Percentiles rank a stretch among this genome's conserved stretches.
Evolutionary conservation across 495 filamentous ascomycete genomes (phyloP).

Genomic region (Penicillium waksmanii): DNA sequence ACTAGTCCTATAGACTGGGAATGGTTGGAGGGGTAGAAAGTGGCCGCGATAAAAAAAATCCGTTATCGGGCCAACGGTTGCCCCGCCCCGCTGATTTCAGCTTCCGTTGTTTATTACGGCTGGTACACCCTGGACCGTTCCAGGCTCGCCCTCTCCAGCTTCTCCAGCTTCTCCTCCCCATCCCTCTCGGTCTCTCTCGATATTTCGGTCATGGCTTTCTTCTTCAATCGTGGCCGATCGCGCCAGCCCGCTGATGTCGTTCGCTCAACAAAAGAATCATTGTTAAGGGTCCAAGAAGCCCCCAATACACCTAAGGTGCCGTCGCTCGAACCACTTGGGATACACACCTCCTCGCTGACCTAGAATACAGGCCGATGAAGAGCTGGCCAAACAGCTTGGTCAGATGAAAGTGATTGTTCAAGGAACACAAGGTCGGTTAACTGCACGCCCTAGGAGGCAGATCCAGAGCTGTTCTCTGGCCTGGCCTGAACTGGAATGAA

Average conservation of each 20-base stretch:
- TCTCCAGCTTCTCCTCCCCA: slow-evolving; percentile 14
- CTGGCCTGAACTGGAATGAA: slow-evolving; percentile 1
- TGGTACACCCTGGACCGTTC: slow-evolving; percentile 2
- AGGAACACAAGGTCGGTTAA: slow-evolving; percentile 72
- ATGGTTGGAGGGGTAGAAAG: slow-evolving; percentile 31
- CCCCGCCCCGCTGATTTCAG: slow-evolving; percentile 39
- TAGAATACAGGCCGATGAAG: slow-evolving; percentile 64
- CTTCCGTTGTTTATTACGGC: slow-evolving; percentile 35
- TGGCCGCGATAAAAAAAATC: slow-evolving; percentile 20
- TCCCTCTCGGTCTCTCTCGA: background rate
- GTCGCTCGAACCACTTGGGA: slow-evolving; percentile 48
- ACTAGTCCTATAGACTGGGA: background rate
- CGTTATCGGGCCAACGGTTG: slow-evolving; percentile 36
- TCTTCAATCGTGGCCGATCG: slow-evolving; percentile 73
- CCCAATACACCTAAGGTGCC: slow-evolving; percentile 46
- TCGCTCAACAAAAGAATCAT: slow-evolving; percentile 59
- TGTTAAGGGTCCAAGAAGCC: slow-evolving; percentile 51
- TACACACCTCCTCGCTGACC: background rate
- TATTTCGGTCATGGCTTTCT: slow-evolving; percentile 74
- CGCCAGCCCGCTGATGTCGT: slow-evolving; percentile 60
- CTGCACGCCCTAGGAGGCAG: slow-evolving; percentile 2
- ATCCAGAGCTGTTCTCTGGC: background rate
- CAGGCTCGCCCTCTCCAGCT: slow-evolving; percentile 5
- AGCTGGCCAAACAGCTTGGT: slow-evolving; percentile 72
- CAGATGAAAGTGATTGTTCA: slow-evolving; percentile 86